phyloP scores from a whole-genome alignment of 2,329 filamentous ascomycete genomes.

The Talaromyces sp. region DNA sequence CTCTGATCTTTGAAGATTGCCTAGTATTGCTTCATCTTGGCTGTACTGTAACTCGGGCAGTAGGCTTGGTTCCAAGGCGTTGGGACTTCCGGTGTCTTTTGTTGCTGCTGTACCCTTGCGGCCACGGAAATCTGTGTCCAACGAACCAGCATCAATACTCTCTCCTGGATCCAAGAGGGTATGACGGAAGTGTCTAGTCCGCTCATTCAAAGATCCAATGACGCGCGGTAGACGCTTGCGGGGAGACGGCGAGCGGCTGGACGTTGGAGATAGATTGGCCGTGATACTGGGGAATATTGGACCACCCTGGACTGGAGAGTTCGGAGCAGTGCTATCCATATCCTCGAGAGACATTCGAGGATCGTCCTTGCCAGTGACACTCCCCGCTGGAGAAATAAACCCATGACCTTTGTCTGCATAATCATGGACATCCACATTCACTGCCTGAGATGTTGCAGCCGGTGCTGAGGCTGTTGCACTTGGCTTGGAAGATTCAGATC shows the following conservation, averaged over 20 bases:
- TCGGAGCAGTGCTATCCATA: slow-evolving; percentile 40
- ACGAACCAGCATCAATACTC: slow-evolving; percentile 16
- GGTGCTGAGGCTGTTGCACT: not conserved
- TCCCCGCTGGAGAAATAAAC: slow-evolving; percentile 48
- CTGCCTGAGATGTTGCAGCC: not conserved
- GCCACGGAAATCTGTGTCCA: slow-evolving; percentile 15
- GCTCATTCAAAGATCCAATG: slow-evolving; percentile 34
- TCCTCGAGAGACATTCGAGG: slow-evolving; percentile 33
- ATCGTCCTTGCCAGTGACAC: slow-evolving; percentile 26
- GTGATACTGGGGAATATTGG: slow-evolving; percentile 55
- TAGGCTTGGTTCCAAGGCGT: slow-evolving; percentile 24
- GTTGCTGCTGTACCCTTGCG: slow-evolving; percentile 1
- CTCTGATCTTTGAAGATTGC: slow-evolving; percentile 19
- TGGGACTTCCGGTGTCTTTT: slow-evolving; percentile 12
- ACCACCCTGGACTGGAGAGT: slow-evolving; percentile 29
- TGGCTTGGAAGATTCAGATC: slow-evolving; percentile 10
- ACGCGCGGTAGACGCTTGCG: slow-evolving; percentile 47
- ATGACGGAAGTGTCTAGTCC: slow-evolving; percentile 33
- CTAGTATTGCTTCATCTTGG: slow-evolving; percentile 17
- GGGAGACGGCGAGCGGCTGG: slow-evolving; percentile 61
- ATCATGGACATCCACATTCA: slow-evolving; percentile 43
- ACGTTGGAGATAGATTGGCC: slow-evolving; percentile 58
- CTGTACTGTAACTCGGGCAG: slow-evolving; percentile 19
- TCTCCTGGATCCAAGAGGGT: slow-evolving; percentile 33
- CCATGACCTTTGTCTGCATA: slow-evolving; percentile 40